Evolutionary conservation across 1,284 basidiomycete genomes (phyloP), one percentile per base, ranked within the genome.

Genomic region (Ganoderma multipileum): DNA sequence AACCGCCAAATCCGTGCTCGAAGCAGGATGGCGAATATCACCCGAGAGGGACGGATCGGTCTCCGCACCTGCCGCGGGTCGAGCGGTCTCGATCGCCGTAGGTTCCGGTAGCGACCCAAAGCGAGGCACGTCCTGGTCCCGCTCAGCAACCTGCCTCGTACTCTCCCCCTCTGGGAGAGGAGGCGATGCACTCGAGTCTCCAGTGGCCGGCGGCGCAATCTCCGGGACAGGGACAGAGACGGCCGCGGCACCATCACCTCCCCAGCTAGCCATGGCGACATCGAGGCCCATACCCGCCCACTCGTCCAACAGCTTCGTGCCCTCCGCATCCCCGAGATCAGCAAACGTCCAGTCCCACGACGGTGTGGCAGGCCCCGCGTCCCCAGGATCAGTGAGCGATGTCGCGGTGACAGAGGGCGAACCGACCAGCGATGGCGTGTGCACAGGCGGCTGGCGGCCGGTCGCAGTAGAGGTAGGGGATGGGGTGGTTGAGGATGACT

Each of bases 361-460:
- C 3, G 72, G 70, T 28, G 70, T 69, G 23, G 69, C 57, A 16
- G 71, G 69, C 26, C 68, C 71, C 2, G 30, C 41, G 38, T 69
- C 71, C 30, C 80, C 20, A 77, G 81, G 76, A 39, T 77, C 83
- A 20, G 79, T 72, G 61, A 80, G 68, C 18, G 82, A 83, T 57
- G 79, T 78, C 41, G 77, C 71, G 4, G 83, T 83, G 3, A 80
- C 77, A 23, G 78, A 73, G 0, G 81, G 82, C 18, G 82, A 83
- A 50, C 76, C 75, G 8, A 73, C 50, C n/a, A 81, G 76, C 1
- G 71, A 71, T 3, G 82, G 79, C 7, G 70, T 73, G 23, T 41
- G 38, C 0, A 69, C 63, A 1, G 75, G 68, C 1, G 52, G 41
- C 16, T 50, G 42, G 26, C 52, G 18, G 2, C 18, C 20, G 23